phyloP scores from a whole-genome alignment of 73 alveolate species.

The Paramecium bursaria region DNA sequence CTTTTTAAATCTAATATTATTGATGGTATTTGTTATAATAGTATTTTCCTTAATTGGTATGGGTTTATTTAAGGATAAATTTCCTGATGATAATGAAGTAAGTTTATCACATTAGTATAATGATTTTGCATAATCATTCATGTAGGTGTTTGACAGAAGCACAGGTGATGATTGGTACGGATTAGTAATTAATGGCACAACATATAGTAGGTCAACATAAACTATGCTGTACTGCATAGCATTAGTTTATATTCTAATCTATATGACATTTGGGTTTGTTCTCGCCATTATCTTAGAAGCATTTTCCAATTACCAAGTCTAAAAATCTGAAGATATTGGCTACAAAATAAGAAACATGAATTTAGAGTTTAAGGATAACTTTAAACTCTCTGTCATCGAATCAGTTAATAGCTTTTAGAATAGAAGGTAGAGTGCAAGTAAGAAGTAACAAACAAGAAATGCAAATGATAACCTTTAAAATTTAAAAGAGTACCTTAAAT shows the following conservation, averaged over 20 bases:
- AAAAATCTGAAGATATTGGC: neutral
- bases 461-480: neutral
- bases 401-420: neutral
- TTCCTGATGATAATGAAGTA: neutral
- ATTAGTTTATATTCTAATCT: neutral
- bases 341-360: too few relatives aligned
- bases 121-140: neutral
- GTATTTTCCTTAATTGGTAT: slow-evolving; percentile 31
- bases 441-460: too few relatives aligned
- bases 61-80: slow-evolving; percentile 17
- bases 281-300: slow-evolving; percentile 23
- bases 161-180: slow-evolving; percentile 60
- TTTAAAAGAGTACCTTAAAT: neutral
- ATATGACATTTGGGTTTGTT: slow-evolving; percentile 29
- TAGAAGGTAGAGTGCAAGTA: neutral
- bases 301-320: neutral
- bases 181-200: neutral
- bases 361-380: neutral
- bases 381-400: too few relatives aligned
- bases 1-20: neutral
- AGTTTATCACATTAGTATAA: slow-evolving; percentile 28
- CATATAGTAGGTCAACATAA: neutral
- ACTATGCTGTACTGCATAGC: neutral
- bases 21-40: slow-evolving; percentile 16
- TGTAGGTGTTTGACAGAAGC: neutral